Conservation (phyloP, 1,139 yeast genomes). For the Saccharomyces hybrid region DNA sequence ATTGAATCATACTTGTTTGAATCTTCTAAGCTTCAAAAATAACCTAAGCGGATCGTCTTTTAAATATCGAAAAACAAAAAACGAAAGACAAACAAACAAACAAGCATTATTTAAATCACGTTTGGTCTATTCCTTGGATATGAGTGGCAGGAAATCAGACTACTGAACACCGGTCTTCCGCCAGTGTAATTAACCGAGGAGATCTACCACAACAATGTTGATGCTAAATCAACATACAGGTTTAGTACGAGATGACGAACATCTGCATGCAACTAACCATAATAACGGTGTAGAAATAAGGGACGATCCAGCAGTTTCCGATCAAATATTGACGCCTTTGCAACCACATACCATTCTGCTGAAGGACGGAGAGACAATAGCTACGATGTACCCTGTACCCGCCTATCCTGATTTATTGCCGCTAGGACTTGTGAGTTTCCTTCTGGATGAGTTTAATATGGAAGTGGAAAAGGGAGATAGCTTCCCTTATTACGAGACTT, state of each 20-base stretch:
- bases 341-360: conserved; percentile 54
- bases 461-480: conserved; percentile 88
- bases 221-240: neutral
- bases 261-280: neutral
- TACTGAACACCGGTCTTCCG: neutral
- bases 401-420: conserved; percentile 55
- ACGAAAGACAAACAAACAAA: neutral
- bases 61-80: neutral
- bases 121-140: neutral
- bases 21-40: neutral
- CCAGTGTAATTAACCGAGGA: neutral
- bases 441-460: conserved; percentile 88
- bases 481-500: conserved; percentile 71
- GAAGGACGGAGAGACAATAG: conserved; percentile 84
- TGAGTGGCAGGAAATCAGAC: neutral
- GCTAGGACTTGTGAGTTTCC: conserved; percentile 64
- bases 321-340: conserved; percentile 18
- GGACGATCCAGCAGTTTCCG: conserved; percentile 8
- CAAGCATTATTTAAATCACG: neutral
- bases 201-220: neutral
- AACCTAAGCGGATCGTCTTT: neutral
- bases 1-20: neutral
- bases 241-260: neutral
- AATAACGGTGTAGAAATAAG: conserved; percentile 6
- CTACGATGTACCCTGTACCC: conserved; percentile 81